Conservation (phyloP, 768 basidiomycete species). For the Erythrobasidium yunnanense region DNA sequence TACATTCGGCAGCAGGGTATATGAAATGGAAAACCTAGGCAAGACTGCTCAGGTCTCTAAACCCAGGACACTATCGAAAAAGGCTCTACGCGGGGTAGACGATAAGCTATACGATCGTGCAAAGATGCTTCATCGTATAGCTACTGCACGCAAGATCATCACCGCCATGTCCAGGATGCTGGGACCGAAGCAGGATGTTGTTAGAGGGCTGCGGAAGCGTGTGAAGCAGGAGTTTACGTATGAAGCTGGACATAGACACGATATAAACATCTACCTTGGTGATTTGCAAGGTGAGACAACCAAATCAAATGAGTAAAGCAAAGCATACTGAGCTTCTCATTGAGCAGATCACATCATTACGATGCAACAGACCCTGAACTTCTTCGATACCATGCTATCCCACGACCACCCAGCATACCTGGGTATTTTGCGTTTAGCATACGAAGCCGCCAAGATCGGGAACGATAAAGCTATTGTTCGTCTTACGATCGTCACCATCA, state of each 20-base stretch:
- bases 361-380: slow-evolving; percentile 67
- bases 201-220: slow-evolving; percentile 67
- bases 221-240: slow-evolving; percentile 46
- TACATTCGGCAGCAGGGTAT: too few relatives aligned
- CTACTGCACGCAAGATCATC: slow-evolving; percentile 62
- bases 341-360: slow-evolving; percentile 73
- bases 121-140: slow-evolving; percentile 57
- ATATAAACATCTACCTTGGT: slow-evolving; percentile 75
- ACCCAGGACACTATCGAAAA: slow-evolving; percentile 3
- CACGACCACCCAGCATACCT: slow-evolving; percentile 80
- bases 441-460: slow-evolving; percentile 52
- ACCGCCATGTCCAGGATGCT: slow-evolving; percentile 66
- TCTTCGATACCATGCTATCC: slow-evolving; percentile 78
- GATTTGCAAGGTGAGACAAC: slow-evolving; percentile 67
- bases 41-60: neutral
- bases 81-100: neutral
- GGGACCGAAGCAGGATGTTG: slow-evolving; percentile 69
- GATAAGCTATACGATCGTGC: slow-evolving; percentile 27
- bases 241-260: slow-evolving; percentile 44
- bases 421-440: slow-evolving; percentile 58
- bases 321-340: neutral
- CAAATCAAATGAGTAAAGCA: neutral
- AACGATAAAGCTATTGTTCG: slow-evolving; percentile 58
- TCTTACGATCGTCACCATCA: slow-evolving; percentile 58
- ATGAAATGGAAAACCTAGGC: neutral